These are phyloP conservation scores for Cystofilobasidium bisporidii DNA, from an alignment of 768 basidiomycete species.

Conservation along the genomic window DNA sequence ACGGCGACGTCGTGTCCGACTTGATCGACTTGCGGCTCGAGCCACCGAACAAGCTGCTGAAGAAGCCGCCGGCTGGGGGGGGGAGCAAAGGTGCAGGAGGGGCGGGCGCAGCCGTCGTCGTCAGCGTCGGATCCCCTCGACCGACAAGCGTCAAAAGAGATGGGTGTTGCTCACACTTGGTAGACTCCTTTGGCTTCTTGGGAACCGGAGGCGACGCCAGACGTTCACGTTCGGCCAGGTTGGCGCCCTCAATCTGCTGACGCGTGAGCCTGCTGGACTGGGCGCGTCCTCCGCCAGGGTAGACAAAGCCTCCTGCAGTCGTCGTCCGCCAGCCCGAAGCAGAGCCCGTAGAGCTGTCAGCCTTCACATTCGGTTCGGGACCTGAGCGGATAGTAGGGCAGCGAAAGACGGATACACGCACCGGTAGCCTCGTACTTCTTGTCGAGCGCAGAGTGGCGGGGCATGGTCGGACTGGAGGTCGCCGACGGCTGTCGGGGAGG, in stretches of 20 bases:
- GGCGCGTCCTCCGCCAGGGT: conserved; percentile 1
- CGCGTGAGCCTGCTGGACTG: background rate
- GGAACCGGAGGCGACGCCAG: background rate
- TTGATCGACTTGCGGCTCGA: conserved; percentile 4
- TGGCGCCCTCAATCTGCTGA: background rate
- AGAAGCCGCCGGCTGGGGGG: background rate
- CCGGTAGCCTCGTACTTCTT: conserved; percentile 4
- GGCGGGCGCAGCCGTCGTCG: no score
- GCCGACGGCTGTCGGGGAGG: no score
- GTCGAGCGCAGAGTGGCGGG: background rate
- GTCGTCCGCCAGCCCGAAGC: no score
- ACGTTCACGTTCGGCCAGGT: background rate
- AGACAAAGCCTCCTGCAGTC: background rate
- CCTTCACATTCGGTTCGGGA: no score
- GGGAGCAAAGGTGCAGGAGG: no score
- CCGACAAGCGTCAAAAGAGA: background rate
- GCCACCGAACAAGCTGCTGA: background rate
- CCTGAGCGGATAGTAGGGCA: background rate
- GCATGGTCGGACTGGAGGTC: background rate
- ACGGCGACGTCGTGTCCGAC: background rate
- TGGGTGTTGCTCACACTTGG: background rate
- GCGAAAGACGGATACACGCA: background rate
- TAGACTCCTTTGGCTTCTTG: background rate
- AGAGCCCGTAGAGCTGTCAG: no score
- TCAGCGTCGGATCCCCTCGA: no score